These are phyloP conservation scores for Abelmoschus esculentus DNA, from an alignment of 345 rosid species.

Conservation along the genomic window DNA sequence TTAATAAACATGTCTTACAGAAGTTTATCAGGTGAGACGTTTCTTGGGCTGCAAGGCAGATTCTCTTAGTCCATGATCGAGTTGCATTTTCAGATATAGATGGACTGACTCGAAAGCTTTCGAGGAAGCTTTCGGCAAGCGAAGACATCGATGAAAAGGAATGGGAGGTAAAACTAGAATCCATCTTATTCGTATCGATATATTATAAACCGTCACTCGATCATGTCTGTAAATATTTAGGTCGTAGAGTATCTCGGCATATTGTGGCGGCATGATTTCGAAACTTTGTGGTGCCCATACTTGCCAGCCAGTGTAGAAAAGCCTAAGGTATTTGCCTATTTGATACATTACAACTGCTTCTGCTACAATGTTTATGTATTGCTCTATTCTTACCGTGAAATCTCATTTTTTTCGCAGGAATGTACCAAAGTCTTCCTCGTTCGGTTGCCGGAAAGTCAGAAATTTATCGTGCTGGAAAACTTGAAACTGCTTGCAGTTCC, in stretches of 20 bases:
- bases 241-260: conserved; percentile 74
- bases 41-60: not conserved
- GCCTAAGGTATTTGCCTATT: conserved; percentile 71
- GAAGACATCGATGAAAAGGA: conserved; percentile 30
- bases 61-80: conserved; percentile 7
- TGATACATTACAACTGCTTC: conserved; percentile 6
- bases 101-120: conserved; percentile 72
- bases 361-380: not conserved
- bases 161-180: conserved; percentile 50
- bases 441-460: conserved; percentile 45
- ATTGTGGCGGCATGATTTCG: conserved; percentile 92
- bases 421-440: conserved; percentile 75
- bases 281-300: conserved; percentile 51
- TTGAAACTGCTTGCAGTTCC: conserved; percentile 83
- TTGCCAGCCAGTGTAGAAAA: conserved; percentile 47
- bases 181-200: not conserved
- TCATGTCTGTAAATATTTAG: conserved; percentile 16
- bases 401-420: conserved; percentile 34
- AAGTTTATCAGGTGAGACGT: not conserved
- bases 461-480: conserved; percentile 68
- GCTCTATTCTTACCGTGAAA: not conserved
- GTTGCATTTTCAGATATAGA: conserved; percentile 39
- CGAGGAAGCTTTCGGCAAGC: conserved; percentile 48
- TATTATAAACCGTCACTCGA: too few species aligned
- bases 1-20: not conserved